phyloP scores from a whole-genome alignment of 2,329 filamentous ascomycete genomes.

The Ophiostoma ips region DNA sequence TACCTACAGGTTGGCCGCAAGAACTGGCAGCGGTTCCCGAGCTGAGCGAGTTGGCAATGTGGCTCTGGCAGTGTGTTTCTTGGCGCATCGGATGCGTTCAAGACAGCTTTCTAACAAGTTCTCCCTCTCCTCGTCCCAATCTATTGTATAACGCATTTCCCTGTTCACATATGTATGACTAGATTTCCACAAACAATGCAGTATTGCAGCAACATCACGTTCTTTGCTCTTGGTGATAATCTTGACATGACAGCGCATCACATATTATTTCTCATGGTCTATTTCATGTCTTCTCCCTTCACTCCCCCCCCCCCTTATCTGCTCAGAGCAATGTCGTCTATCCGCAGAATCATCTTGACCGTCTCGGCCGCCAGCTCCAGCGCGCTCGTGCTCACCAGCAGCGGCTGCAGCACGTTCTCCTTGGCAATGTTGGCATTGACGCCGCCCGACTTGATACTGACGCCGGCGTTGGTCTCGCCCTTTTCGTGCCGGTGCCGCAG shows the following conservation, averaged over 20 bases:
- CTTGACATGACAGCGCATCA: no score
- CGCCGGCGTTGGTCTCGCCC: constrained; percentile 89
- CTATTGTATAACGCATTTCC: no score
- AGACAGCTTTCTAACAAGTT: no score
- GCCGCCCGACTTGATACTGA: constrained; percentile 94
- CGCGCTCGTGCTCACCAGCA: constrained; percentile 92
- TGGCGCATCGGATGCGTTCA: not conserved
- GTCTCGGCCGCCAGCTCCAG: constrained; percentile 96
- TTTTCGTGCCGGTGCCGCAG: constrained; percentile 86
- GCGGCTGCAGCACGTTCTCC: constrained; percentile 90
- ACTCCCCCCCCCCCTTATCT: constrained; percentile 27
- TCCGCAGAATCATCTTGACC: constrained; percentile 78
- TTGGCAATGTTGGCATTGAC: constrained; percentile 95
- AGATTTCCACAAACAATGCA: no score
- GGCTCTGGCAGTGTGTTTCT: not conserved
- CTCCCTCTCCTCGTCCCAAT: no score
- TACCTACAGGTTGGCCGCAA: constrained; percentile 34
- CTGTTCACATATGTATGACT: no score
- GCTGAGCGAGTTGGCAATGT: constrained; percentile 25
- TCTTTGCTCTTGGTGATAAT: no score
- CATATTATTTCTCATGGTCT: no score
- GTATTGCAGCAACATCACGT: no score
- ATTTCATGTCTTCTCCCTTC: no score
- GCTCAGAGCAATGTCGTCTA: constrained; percentile 52
- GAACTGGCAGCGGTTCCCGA: constrained; percentile 45